Percentiles rank a stretch among this genome's conserved stretches.
Evolutionary conservation across 208 protist species (phyloP).

Genomic region (Acanthamoeba sp.): DNA sequence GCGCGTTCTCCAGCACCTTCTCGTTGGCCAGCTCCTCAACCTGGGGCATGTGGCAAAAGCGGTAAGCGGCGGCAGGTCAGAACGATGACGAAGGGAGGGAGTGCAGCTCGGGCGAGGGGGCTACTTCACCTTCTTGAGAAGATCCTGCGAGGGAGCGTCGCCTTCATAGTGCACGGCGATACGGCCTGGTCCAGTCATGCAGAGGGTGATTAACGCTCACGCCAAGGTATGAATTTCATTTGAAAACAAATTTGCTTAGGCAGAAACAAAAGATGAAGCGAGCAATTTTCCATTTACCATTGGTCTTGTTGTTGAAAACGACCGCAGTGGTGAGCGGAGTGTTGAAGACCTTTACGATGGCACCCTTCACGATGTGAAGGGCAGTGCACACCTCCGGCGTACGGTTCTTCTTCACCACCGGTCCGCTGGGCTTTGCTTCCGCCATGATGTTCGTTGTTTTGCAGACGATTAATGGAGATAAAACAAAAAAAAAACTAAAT

Average conservation of each 20-base stretch:
- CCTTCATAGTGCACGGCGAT: conserved; percentile 42
- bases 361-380: conserved; percentile 35
- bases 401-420: conserved; percentile 45
- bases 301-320: conserved; percentile 51
- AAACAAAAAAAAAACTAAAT: not conserved
- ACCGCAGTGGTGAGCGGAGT: not conserved
- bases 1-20: conserved; percentile 55
- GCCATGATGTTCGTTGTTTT: not conserved
- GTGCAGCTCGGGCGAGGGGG: not conserved
- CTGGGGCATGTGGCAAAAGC: too few relatives aligned
- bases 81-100: too few relatives aligned
- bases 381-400: conserved; percentile 32
- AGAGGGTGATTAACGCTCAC: too few relatives aligned
- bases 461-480: not conserved
- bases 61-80: too few relatives aligned
- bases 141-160: not conserved
- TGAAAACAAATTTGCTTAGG: too few relatives aligned
- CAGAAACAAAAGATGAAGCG: conserved; percentile 22
- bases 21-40: conserved; percentile 32
- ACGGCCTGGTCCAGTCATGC: not conserved
- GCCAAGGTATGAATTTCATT: too few relatives aligned
- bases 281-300: not conserved
- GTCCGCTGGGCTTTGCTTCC: not conserved
- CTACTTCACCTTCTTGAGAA: not conserved
- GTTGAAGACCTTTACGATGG: conserved; percentile 26